Evolutionary conservation across 306 rosid genomes (phyloP), one percentile per base, ranked within the genome.

Genomic region (Corylus heterophylla): DNA sequence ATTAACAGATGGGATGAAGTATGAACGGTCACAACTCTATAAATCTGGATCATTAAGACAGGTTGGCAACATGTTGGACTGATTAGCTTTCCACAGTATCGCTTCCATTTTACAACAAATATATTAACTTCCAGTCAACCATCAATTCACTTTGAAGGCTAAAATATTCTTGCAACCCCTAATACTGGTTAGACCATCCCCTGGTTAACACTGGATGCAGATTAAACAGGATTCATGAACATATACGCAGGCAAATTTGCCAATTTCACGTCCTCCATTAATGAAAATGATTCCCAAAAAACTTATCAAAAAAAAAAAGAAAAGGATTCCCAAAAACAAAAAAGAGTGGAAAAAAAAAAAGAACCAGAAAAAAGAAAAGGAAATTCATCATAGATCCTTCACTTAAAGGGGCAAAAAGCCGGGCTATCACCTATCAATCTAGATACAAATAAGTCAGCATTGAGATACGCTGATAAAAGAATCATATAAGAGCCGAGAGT

Each of bases 11-110:
- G 12, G 3, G 47, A 54, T 14, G n/a, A 54, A 66, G 56, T 25
- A 80, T 49, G 80, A 66, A 49, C 55, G 76, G 74, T 27, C 44
- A 64, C 45, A 73, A 45, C 52, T 73, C 16, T 31, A 73, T 42
- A 61, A 64, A 50, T 62, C 74, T 16, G 42, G 48, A 47, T 62
- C 54, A 42, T 42, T 35, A 8, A 20, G 75, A 20, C 25, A 55
- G 37, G 17, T 56, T 22, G 31, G 44, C 8, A 11, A 42, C 51
- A 71, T 12, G 54, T 20, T 75, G 42, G 39, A 35, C 56, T 18
- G 51, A 20, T 68, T 29, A 75, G 62, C 4, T 58, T 18, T 35
- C 56, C 9, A 48, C 39, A 17, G 31, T 22, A 48, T 75, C 62
- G 69, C 64, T 58, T 76, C 58, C 22, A 14, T 62, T 54, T 25